A percentile compares a stretch with the other conserved stretches of the same genome.
Conservation (phyloP, 805 yeast species). For the Ogataea neopini region DNA sequence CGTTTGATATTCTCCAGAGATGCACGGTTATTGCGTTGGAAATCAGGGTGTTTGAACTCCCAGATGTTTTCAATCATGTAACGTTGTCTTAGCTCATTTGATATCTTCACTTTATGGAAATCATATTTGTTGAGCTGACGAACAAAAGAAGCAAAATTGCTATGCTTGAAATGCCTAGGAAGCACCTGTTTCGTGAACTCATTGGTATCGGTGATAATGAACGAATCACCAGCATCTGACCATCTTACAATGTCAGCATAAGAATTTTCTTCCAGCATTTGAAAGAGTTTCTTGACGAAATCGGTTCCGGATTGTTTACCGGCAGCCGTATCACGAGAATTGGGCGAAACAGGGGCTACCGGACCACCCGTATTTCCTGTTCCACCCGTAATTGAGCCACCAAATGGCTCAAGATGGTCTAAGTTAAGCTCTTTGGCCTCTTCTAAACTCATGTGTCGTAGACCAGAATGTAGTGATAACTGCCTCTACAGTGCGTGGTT, state of each 20-base stretch:
- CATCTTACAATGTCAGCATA: slow-evolving; percentile 78
- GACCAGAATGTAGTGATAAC: background rate
- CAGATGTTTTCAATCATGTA: slow-evolving; percentile 64
- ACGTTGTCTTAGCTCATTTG: slow-evolving; percentile 65
- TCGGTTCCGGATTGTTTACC: slow-evolving; percentile 39
- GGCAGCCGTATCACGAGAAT: background rate
- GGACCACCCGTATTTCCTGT: background rate
- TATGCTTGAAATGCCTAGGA: slow-evolving; percentile 92
- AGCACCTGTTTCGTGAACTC: slow-evolving; percentile 86
- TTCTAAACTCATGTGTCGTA: slow-evolving; percentile 10
- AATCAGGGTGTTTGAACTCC: slow-evolving; percentile 94
- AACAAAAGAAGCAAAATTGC: slow-evolving; percentile 92
- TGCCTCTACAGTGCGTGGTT: background rate
- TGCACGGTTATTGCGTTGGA: slow-evolving; percentile 71
- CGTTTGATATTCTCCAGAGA: slow-evolving; percentile 85
- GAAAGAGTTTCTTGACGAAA: slow-evolving; percentile 75
- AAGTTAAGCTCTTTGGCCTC: slow-evolving; percentile 5
- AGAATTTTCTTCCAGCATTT: slow-evolving; percentile 82
- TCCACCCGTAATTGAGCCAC: background rate
- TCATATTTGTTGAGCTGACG: slow-evolving; percentile 96
- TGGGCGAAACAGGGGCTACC: slow-evolving; percentile 4
- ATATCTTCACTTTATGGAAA: slow-evolving; percentile 88
- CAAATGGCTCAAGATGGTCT: slow-evolving; percentile 7
- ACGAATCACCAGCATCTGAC: slow-evolving; percentile 83
- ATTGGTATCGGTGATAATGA: slow-evolving; percentile 86